phyloP scores from a whole-genome alignment of 768 basidiomycete genomes.

The Obba rivulosa region DNA sequence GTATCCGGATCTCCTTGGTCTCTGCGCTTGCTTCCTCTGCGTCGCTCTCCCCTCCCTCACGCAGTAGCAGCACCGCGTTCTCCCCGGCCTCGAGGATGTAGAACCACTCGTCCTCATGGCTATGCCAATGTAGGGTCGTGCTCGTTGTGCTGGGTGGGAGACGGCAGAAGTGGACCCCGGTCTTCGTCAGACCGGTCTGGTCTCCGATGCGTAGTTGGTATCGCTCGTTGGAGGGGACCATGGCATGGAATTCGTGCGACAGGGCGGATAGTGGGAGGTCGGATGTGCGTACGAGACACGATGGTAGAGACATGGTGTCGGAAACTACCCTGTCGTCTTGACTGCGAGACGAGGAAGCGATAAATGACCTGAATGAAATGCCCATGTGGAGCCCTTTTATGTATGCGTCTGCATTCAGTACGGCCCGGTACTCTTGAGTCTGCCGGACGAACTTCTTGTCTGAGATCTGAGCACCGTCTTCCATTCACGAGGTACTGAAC shows the following conservation, averaged over 20 bases:
- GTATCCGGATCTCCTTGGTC: slow-evolving; percentile 13
- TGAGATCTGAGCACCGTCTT: too few relatives aligned
- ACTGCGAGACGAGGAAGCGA: too few relatives aligned
- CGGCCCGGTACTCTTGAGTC: not conserved
- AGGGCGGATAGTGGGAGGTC: not conserved
- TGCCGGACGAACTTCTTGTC: not conserved
- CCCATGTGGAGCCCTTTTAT: too few relatives aligned
- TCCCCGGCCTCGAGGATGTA: slow-evolving; percentile 16
- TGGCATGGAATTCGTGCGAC: slow-evolving; percentile 5
- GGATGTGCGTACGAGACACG: slow-evolving; percentile 9
- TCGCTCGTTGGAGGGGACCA: slow-evolving; percentile 5
- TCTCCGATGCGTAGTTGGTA: slow-evolving; percentile 13
- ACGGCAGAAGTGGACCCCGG: slow-evolving; percentile 17
- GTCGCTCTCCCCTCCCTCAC: slow-evolving; percentile 4
- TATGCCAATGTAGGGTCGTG: slow-evolving; percentile 16
- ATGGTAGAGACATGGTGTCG: not conserved
- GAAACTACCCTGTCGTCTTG: not conserved
- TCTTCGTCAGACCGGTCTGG: slow-evolving; percentile 12
- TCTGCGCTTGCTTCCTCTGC: not conserved
- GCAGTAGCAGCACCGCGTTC: slow-evolving; percentile 8
- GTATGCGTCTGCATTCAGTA: not conserved
- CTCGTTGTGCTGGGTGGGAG: slow-evolving; percentile 12
- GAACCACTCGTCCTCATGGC: slow-evolving; percentile 18
- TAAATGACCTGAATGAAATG: too few relatives aligned
- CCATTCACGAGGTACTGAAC: too few relatives aligned